phyloP scores from a whole-genome alignment of 2,329 filamentous ascomycete species.

The Achaetomium macrosporum region DNA sequence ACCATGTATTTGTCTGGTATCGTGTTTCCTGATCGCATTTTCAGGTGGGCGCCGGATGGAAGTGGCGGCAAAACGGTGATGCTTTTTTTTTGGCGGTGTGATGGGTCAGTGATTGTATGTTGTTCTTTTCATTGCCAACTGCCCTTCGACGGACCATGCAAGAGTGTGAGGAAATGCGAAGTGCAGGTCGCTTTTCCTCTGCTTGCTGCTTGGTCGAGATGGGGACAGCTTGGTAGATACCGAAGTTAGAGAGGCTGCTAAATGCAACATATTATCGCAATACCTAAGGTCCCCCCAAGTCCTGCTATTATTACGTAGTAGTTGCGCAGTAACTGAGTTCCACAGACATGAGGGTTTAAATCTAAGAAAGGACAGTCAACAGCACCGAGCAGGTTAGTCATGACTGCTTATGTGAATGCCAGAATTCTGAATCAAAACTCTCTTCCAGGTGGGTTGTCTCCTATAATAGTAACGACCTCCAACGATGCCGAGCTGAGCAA shows the following conservation, averaged over 20 bases:
- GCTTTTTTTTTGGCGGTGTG: not conserved
- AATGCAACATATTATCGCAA: no score
- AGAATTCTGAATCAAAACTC: no score
- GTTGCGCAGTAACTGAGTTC: no score
- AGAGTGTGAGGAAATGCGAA: slow-evolving; percentile 9
- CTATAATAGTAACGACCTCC: no score
- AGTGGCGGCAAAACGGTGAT: not conserved
- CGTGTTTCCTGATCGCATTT: slow-evolving; percentile 6
- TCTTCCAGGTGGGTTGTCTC: no score
- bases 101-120: not conserved
- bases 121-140: not conserved
- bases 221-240: slow-evolving; percentile 4
- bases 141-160: not conserved
- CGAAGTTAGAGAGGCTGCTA: not conserved
- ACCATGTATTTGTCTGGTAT: not conserved
- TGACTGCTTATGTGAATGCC: no score
- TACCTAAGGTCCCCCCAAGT: no score
- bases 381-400: no score
- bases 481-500: no score
- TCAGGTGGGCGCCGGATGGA: not conserved
- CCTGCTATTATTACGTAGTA: no score
- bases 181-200: slow-evolving; percentile 19
- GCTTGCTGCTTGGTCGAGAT: slow-evolving; percentile 4
- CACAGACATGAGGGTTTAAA: no score
- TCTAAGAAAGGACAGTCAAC: no score